phyloP scores from a whole-genome alignment of 1,284 basidiomycete genomes.

The Sphaerobolus stellatus region DNA sequence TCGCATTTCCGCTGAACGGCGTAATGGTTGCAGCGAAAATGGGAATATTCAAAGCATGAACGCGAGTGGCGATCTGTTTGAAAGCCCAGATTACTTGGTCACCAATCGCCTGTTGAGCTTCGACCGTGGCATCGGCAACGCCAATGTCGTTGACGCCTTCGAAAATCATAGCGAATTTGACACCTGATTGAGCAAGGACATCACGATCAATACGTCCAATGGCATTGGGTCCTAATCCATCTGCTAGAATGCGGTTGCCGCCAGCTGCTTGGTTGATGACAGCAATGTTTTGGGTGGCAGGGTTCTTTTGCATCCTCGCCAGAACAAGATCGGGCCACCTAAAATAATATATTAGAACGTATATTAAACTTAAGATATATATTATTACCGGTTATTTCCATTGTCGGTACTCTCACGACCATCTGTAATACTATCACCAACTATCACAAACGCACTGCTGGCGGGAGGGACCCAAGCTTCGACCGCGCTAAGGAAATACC shows the following conservation, averaged over 20 bases:
- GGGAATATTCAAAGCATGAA: slow-evolving; percentile 42
- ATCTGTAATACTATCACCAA: slow-evolving; percentile 54
- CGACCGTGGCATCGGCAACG: slow-evolving; percentile 33
- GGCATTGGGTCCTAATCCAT: slow-evolving; percentile 48
- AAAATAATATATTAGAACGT: not conserved
- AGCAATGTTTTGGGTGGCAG: slow-evolving; percentile 36
- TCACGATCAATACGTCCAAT: slow-evolving; percentile 50
- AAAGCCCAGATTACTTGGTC: slow-evolving; percentile 43
- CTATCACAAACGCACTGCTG: slow-evolving; percentile 38
- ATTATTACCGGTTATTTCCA: slow-evolving; percentile 37
- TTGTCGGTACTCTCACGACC: slow-evolving; percentile 39
- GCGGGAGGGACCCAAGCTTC: slow-evolving; percentile 38
- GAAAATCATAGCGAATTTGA: slow-evolving; percentile 48
- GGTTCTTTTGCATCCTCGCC: slow-evolving; percentile 38
- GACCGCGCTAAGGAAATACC: slow-evolving; percentile 46
- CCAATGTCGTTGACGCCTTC: slow-evolving; percentile 57
- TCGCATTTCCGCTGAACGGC: slow-evolving; percentile 40
- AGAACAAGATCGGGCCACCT: slow-evolving; percentile 52
- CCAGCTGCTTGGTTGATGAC: slow-evolving; percentile 51
- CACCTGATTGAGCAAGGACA: slow-evolving; percentile 45
- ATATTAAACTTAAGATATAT: not conserved
- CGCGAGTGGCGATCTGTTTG: slow-evolving; percentile 44
- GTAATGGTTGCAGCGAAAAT: slow-evolving; percentile 53
- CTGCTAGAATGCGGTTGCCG: slow-evolving; percentile 50
- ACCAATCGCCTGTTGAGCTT: slow-evolving; percentile 38